These are phyloP conservation scores for Verticillium albo-atrum DNA, from an alignment of 2,329 filamentous ascomycete genomes.

Conservation along the genomic window DNA sequence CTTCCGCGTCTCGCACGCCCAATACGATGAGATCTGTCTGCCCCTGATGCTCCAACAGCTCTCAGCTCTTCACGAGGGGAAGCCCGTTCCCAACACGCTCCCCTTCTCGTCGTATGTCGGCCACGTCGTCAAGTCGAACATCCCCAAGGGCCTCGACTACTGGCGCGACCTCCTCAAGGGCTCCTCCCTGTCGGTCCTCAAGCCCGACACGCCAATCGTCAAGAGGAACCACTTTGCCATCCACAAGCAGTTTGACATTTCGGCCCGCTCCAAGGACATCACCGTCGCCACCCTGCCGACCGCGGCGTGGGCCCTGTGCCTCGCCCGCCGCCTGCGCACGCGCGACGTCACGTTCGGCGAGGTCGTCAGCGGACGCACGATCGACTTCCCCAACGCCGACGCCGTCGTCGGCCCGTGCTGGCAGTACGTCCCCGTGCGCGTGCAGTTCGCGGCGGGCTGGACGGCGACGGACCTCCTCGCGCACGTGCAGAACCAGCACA, in stretches of 20 bases:
- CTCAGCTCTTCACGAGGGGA: constrained; percentile 42
- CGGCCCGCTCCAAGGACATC: constrained; percentile 45
- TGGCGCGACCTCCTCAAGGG: constrained; percentile 56
- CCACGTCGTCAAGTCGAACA: constrained; percentile 32
- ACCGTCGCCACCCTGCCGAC: constrained; percentile 63
- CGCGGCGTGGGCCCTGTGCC: constrained; percentile 60
- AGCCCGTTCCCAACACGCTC: constrained; percentile 22
- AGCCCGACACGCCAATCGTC: constrained; percentile 30
- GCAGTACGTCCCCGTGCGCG: constrained; percentile 62
- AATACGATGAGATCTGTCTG: constrained; percentile 66
- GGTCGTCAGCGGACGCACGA: constrained; percentile 61
- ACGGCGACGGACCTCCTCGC: constrained; percentile 48
- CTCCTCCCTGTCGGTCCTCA: constrained; percentile 41
- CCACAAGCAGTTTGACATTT: constrained; percentile 38
- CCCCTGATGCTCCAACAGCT: constrained; percentile 58
- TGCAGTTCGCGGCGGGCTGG: constrained; percentile 47
- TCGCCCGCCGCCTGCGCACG: constrained; percentile 47
- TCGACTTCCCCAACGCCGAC: constrained; percentile 49
- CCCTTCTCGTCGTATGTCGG: constrained; percentile 44
- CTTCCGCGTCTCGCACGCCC: constrained; percentile 62
- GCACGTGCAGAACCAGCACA: constrained; percentile 52
- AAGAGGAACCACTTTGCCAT: constrained; percentile 35
- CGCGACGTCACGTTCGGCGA: constrained; percentile 62
- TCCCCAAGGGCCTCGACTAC: constrained; percentile 51
- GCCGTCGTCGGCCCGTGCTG: constrained; percentile 60